A percentile compares a stretch with the other conserved stretches of the same genome.
phyloP scores from a whole-genome alignment of 2,329 filamentous ascomycete species.

The Sphaerulina vaccinii region DNA sequence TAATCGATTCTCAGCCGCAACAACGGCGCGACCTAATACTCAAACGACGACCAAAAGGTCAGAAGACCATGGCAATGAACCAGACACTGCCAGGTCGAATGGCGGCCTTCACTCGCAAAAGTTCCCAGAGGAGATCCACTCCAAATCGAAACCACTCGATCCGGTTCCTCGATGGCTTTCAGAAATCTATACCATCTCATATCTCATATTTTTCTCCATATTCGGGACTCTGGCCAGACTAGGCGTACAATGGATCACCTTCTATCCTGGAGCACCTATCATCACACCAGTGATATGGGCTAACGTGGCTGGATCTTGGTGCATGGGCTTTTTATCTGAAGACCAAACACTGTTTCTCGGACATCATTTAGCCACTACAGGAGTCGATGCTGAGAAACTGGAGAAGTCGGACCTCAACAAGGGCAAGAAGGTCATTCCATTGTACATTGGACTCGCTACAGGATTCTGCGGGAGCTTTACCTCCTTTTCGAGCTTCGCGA shows the following conservation, averaged over 20 bases:
- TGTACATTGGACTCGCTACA: conserved; percentile 82
- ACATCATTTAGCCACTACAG: conserved; percentile 43
- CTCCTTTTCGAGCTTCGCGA: conserved; percentile 81
- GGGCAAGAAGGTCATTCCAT: conserved; percentile 79
- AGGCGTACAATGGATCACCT: conserved; percentile 74
- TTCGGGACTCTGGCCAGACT: conserved; percentile 80
- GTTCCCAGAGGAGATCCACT: too few species aligned
- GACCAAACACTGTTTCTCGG: conserved; percentile 72
- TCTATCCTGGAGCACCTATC: conserved; percentile 74
- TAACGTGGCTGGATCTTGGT: conserved; percentile 75
- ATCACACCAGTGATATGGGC: conserved; percentile 78
- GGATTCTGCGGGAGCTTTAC: conserved; percentile 90
- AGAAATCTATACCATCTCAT: conserved; percentile 65
- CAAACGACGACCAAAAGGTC: conserved; percentile 13
- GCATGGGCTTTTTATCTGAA: conserved; percentile 84
- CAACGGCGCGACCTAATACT: conserved; percentile 14
- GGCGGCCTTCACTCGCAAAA: too few species aligned
- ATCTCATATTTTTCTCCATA: conserved; percentile 82
- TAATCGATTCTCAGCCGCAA: conserved; percentile 20
- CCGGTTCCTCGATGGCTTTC: conserved; percentile 37
- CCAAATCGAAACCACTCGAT: neutral
- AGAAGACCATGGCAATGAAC: conserved; percentile 5
- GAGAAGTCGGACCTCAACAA: conserved; percentile 43
- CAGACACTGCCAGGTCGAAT: too few species aligned
- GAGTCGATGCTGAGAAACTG: conserved; percentile 36